Conservation (phyloP, 2,329 filamentous ascomycete genomes). For the Atkinsonella hypoxylon region DNA sequence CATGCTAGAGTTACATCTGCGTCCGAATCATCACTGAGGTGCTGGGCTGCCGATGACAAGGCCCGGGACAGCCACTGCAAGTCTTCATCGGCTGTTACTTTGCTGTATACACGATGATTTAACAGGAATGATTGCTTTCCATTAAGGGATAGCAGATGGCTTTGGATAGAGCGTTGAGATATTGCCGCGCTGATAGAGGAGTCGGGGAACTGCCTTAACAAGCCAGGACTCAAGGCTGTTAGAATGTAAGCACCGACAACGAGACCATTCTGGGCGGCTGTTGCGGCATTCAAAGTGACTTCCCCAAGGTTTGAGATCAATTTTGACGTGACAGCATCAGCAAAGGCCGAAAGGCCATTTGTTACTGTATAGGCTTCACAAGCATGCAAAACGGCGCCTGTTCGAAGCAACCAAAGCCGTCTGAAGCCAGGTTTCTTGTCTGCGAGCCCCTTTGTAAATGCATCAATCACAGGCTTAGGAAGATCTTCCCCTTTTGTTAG, state of each 20-base stretch:
- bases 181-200: conserved; percentile 31
- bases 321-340: conserved; percentile 39
- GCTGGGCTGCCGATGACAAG: conserved; percentile 47
- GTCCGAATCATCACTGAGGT: conserved; percentile 35
- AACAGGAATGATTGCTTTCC: conserved; percentile 82
- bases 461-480: conserved; percentile 55
- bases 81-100: conserved; percentile 63
- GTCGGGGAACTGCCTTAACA: conserved; percentile 43
- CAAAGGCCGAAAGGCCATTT: conserved; percentile 36
- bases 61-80: conserved; percentile 64
- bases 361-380: conserved; percentile 32
- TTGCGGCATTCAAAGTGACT: conserved; percentile 62
- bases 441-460: conserved; percentile 65
- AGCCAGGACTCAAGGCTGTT: conserved; percentile 47
- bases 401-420: conserved; percentile 66
- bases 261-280: conserved; percentile 72
- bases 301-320: conserved; percentile 66
- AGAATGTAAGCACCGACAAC: conserved; percentile 68
- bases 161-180: conserved; percentile 47
- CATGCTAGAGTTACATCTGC: conserved; percentile 53
- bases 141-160: conserved; percentile 55
- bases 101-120: conserved; percentile 74
- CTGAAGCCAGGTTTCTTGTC: conserved; percentile 76
- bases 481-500: conserved; percentile 49
- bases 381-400: conserved; percentile 58